phyloP scores from a whole-genome alignment of 1,284 basidiomycete species.

The Microbotryum saponariae region DNA sequence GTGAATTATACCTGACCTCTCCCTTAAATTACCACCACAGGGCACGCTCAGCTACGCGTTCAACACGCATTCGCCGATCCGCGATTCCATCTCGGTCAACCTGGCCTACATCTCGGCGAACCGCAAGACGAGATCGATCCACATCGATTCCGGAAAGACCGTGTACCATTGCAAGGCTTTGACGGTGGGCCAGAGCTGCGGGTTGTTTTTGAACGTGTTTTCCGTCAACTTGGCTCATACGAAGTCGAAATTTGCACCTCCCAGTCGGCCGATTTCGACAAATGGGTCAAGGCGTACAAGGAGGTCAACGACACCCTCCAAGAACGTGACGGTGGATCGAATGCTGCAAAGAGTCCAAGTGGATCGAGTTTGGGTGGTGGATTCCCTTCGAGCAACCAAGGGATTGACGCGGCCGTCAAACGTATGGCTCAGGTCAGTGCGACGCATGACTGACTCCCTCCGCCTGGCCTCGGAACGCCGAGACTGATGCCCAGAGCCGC shows the following conservation, averaged over 20 bases:
- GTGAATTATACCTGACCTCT: too few species aligned
- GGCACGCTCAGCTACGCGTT: slow-evolving; percentile 69
- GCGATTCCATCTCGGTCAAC: slow-evolving; percentile 60
- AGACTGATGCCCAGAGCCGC: background rate
- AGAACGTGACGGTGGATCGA: background rate
- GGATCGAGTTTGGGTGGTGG: too few species aligned
- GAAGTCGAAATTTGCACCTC: slow-evolving; percentile 35
- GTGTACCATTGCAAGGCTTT: slow-evolving; percentile 46
- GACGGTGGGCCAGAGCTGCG: background rate
- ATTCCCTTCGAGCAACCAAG: background rate
- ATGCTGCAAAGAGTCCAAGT: background rate
- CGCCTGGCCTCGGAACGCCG: background rate
- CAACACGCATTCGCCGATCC: slow-evolving; percentile 58
- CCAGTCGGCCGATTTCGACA: slow-evolving; percentile 60
- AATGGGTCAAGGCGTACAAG: slow-evolving; percentile 60
- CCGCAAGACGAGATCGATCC: slow-evolving; percentile 62
- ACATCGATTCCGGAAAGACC: slow-evolving; percentile 60
- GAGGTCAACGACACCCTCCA: slow-evolving; percentile 28
- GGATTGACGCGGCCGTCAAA: background rate
- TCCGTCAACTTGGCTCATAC: background rate
- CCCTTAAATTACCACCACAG: slow-evolving; percentile 40
- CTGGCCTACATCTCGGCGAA: slow-evolving; percentile 66
- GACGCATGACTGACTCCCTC: background rate
- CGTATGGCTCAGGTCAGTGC: slow-evolving; percentile 12
- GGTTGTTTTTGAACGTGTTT: too few species aligned